Evolutionary conservation across 1,284 basidiomycete genomes (phyloP), one percentile per base, ranked within the genome.

Genomic region (Ustilago loliicola): DNA sequence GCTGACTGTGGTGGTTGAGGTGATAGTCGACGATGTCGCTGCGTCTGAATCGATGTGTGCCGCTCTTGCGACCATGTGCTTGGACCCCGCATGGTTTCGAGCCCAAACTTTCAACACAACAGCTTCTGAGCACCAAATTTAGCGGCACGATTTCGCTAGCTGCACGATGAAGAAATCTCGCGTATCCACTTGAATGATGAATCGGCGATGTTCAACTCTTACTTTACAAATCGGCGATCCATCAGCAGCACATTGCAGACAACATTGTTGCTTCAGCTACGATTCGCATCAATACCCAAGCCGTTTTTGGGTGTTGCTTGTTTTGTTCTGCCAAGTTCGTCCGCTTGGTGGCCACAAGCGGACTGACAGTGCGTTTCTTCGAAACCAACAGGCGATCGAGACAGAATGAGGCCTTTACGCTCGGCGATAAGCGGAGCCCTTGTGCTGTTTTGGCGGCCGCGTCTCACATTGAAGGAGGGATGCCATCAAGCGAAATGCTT

Each of bases 371-470:
- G 32, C 32, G 32, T 5, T 6, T 34, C 6, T 34, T 11, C 32
- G 32, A 6, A 6, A 5, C 6, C 5, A 34, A 11, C 32, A 38
- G 36, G 9, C 7, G n/a, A n/a, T n/a, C n/a, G n/a, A n/a, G n/a
- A 11, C 36, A 11, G 36, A 38, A 38, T 7, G 36, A 38, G 32
- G 7, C 11, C 32, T 34, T 34, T n/a, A n/a, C n/a, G n/a, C 36
- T 23, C 45, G 45, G 45, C 45, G 45, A 47, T 47, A 47, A 47
- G 45, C 45, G 45, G 45, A 21, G 19, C n/a, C 17, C 23, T 47
- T 34, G 5, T 34, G 5, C 5, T 11, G 32, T 11, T 34, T 34
- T n/a, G n/a, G 32, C 32, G 11, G 32, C 36, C 36, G 9, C 36
- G 13, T 38, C 9, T 15, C 3, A 38, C 3, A 11, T 38, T 3